phyloP scores from a whole-genome alignment of 257 asterid genomes.

The Oldenlandia corymbosa region DNA sequence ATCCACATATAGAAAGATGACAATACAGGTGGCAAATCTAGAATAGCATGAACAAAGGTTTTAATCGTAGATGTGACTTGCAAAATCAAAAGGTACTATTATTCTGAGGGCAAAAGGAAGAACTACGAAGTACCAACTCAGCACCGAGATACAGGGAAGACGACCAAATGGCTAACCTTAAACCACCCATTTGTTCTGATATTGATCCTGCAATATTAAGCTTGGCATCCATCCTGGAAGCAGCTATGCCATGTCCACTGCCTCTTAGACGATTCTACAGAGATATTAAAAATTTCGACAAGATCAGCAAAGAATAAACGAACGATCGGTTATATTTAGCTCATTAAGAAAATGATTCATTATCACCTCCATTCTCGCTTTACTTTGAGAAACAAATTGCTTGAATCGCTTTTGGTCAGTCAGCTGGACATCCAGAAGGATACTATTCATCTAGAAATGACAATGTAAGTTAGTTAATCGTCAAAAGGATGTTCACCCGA shows the following conservation, averaged over 20 bases:
- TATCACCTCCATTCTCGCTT: conserved; percentile 93
- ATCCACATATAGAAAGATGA: neutral
- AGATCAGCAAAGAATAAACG: conserved; percentile 4
- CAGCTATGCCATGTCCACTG: conserved; percentile 97
- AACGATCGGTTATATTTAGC: conserved; percentile 8
- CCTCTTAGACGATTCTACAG: conserved; percentile 98
- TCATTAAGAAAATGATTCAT: conserved; percentile 6
- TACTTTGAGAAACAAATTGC: conserved; percentile 98
- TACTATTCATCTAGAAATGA: conserved; percentile 57
- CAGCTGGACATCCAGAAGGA: conserved; percentile 90
- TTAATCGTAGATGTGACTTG: neutral
- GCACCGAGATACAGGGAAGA: neutral
- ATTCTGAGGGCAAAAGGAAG: neutral
- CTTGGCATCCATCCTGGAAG: conserved; percentile 96
- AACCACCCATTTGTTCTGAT: conserved; percentile 97
- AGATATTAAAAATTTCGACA: conserved; percentile 22
- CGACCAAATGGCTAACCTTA: conserved; percentile 49
- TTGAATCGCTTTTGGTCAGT: conserved; percentile 93
- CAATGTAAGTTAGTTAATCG: conserved; percentile 11
- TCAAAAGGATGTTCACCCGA: neutral
- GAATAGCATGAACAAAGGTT: neutral
- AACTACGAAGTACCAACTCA: neutral
- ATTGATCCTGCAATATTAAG: conserved; percentile 95
- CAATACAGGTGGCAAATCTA: neutral
- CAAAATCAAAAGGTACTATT: neutral